Base-by-base conservation (phyloP, 2,329 filamentous ascomycete species). In the Cercospora berteroae region DNA sequence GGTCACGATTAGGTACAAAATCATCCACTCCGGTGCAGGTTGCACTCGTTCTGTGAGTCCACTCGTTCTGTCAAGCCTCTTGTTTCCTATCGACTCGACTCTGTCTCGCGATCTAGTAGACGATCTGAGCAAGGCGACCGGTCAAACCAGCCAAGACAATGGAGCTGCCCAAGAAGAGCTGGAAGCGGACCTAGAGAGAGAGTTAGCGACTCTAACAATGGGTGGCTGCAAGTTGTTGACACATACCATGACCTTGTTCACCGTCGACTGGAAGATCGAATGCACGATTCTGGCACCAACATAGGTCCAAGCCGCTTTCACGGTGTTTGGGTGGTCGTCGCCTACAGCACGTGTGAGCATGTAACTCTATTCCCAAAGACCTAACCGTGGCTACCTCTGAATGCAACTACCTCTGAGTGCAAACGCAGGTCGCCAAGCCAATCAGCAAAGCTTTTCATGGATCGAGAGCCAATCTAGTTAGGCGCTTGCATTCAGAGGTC, bases 281-380 rank as follows among this genome's bases (percentile, higher is more conserved):
- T 82, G 80, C 64, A 75, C 50, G 8, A 80, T 66, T 6, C 80
- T 72, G 4, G 77, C 25, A 1, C 76, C 79, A 4, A 80, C 78
- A 69, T 81, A 81, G 0, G 64, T 66, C 80, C 80, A 81, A 2
- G 79, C 79, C 20, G 80, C 72, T 6, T 71, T 59, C 0, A 75
- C 64, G 56, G 80, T 77, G 66, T 56, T 72, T 69, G 42, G 73
- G 67, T 69, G 66, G 10, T 58, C 62, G 10, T 64, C 66, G 6
- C 70, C 72, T 13, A 70, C 57, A 23, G 78, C 10, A 29, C 6
- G 20, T 23, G 27, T 56, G 9, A 56, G 50, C 50, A 27, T 12
- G 7, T 20, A 1, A 18, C n/a, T n/a, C 16, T n/a, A 5, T 39
- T 39, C 13, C 4, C n/a, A n/a, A n/a, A n/a, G n/a, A n/a, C n/a